Evolutionary conservation across 2,329 filamentous ascomycete genomes (phyloP).

Genomic region (Aspergillus aculeatus): DNA sequence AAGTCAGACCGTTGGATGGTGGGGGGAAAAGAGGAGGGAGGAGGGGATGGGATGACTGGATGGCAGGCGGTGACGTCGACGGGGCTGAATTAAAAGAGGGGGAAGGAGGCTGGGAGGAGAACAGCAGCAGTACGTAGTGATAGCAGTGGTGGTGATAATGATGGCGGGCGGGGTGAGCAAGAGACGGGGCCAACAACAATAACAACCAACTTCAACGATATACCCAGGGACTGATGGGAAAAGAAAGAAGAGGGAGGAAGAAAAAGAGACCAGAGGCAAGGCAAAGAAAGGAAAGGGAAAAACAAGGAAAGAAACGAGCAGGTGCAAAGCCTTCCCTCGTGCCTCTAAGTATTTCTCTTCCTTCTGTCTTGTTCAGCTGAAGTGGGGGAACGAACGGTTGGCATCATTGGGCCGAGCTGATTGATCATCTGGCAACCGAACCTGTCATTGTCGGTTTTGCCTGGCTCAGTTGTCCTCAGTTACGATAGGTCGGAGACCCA

Average conservation of each 20-base stretch:
- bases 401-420: slow-evolving; percentile 14
- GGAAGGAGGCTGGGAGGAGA: neutral
- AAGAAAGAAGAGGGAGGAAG: slow-evolving; percentile 20
- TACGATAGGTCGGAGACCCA: too few relatives aligned
- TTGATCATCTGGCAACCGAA: slow-evolving; percentile 4
- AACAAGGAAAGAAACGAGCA: slow-evolving; percentile 10
- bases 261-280: slow-evolving; percentile 1
- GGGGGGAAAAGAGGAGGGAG: slow-evolving; percentile 13
- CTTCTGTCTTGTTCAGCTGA: slow-evolving; percentile 20
- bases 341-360: slow-evolving; percentile 9
- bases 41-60: slow-evolving; percentile 14
- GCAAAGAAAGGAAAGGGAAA: slow-evolving; percentile 3
- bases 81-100: neutral
- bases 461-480: too few relatives aligned
- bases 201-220: neutral
- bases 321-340: slow-evolving; percentile 10
- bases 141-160: too few relatives aligned
- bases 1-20: neutral
- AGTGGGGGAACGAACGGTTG: slow-evolving; percentile 15
- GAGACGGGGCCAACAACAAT: neutral
- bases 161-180: neutral
- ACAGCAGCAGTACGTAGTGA: neutral
- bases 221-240: neutral
- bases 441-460: neutral
- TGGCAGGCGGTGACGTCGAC: neutral